A percentile compares a stretch with the other conserved stretches of the same genome.
Conservation (phyloP, 1,284 basidiomycete genomes). For the Sparassis latifolia region DNA sequence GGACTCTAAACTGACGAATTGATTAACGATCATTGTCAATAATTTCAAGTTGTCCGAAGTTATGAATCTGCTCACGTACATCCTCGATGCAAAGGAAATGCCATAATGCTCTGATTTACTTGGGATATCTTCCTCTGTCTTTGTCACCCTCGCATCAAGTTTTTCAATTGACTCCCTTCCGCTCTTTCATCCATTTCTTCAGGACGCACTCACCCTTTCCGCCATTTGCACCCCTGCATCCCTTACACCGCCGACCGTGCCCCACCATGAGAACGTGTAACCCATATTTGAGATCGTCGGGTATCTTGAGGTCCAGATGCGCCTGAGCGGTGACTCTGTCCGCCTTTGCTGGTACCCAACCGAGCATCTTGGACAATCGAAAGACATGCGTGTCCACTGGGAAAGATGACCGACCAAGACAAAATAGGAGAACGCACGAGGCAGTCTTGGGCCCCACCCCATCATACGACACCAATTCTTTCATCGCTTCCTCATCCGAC, state of each 20-base stretch:
- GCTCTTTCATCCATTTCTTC: constrained; percentile 24
- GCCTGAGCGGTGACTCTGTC: constrained; percentile 64
- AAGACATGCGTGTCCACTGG: constrained; percentile 77
- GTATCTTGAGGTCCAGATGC: constrained; percentile 60
- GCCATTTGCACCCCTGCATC: constrained; percentile 37
- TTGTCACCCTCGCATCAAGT: constrained; percentile 12
- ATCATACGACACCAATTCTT: constrained; percentile 58
- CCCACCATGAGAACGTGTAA: constrained; percentile 68
- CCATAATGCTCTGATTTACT: too few species aligned
- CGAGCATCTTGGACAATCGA: constrained; percentile 56
- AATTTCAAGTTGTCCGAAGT: too few species aligned
- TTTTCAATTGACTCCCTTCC: constrained; percentile 18
- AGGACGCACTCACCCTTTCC: constrained; percentile 24
- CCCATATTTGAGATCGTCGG: constrained; percentile 60
- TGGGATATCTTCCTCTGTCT: constrained; percentile 3
- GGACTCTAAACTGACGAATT: too few species aligned
- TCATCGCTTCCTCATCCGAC: constrained; percentile 60
- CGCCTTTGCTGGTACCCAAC: constrained; percentile 64
- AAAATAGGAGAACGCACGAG: constrained; percentile 74
- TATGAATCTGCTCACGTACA: too few species aligned
- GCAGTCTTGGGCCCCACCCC: constrained; percentile 80
- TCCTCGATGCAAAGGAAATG: too few species aligned
- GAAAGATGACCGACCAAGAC: constrained; percentile 65
- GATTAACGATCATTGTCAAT: too few species aligned
- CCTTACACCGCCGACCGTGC: constrained; percentile 53